Conservation (phyloP, 2,329 filamentous ascomycete species). For the Fusarium neocosmosporiellum region DNA sequence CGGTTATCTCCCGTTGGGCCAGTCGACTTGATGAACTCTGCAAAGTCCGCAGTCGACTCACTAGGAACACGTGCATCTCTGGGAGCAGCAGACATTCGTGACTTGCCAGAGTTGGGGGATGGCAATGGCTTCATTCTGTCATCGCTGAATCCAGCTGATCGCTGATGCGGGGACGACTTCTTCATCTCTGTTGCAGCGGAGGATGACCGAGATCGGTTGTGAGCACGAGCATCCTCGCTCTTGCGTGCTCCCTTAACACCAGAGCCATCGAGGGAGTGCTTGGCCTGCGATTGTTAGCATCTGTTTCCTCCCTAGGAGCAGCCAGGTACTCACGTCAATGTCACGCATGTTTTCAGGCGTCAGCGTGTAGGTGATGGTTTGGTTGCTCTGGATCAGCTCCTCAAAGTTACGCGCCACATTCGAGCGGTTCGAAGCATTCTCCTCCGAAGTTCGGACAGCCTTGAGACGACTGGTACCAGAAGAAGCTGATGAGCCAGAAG, state of each 20-base stretch:
- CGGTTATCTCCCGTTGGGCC: conserved; percentile 69
- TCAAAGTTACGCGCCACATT: conserved; percentile 78
- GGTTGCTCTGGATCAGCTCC: conserved; percentile 82
- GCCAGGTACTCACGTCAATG: conserved; percentile 69
- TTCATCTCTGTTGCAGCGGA: conserved; percentile 55
- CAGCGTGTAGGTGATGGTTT: conserved; percentile 85
- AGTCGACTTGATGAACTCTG: conserved; percentile 89
- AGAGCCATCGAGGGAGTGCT: conserved; percentile 56
- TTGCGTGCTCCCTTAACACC: conserved; percentile 56
- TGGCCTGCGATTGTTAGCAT: conserved; percentile 48
- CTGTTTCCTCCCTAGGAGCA: too few relatives aligned
- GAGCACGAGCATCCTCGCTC: conserved; percentile 58
- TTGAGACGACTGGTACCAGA: conserved; percentile 64
- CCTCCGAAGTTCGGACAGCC: conserved; percentile 68
- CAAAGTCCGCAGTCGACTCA: conserved; percentile 84
- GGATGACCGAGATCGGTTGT: conserved; percentile 60
- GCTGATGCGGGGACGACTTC: conserved; percentile 41
- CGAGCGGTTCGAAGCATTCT: conserved; percentile 59
- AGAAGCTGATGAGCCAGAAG: conserved; percentile 63
- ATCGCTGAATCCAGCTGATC: conserved; percentile 25
- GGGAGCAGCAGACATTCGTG: conserved; percentile 54
- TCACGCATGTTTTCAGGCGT: conserved; percentile 84
- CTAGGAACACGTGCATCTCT: conserved; percentile 78
- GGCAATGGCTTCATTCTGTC: conserved; percentile 37
- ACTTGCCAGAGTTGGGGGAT: conserved; percentile 34